Evolutionary conservation across 768 basidiomycete genomes (phyloP), one percentile per base, ranked within the genome.

Genomic region (Dentipellis fragilis): DNA sequence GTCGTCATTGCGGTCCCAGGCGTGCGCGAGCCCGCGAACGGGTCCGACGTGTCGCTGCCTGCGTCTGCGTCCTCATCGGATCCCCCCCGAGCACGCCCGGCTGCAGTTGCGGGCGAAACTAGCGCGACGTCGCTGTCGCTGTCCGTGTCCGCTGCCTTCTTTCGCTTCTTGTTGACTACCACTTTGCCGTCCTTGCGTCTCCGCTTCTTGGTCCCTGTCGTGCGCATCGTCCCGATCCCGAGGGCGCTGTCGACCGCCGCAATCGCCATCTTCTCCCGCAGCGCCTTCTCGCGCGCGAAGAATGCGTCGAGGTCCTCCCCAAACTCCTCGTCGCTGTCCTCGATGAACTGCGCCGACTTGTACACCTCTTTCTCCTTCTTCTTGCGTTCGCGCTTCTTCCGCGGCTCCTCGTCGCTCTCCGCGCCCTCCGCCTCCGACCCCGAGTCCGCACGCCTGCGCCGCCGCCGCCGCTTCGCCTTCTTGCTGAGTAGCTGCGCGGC

Each of bases 271-370:
- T 74, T 77, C 65, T 80, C 79, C 49, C 87, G 76, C 63, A 81
- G 67, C 51, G 58, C 72, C 63, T 78, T 79, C 70, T 95, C 93
- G 63, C 76, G 80, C 68, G 77, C 85, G 56, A 93, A 80, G 76
- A 96, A 96, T 5, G 75, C 80, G 51, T 87, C 85, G 68, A 92
- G 85, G 64, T 87, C 84, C 14, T 80, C 88, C 56, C 81, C 81
- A 48, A 48, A 60, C 67, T 91, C 89, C 54, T 75, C 85, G 63
- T 96, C 93, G 59, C 89, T 91, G 70, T 96, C 93, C 65, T 88
- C 84, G 66, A 95, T 93, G 67, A 94, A 89, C 67, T 90, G 86
- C 10, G 90, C 91, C 7, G 87, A 89, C 68, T 92, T 93, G 75
- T 89, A 93, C 57, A 74, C 73, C 71, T 83, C 78, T 66, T 80